Base-by-base conservation (phyloP, 495 filamentous ascomycete species). In the Podospora anserina region DNA sequence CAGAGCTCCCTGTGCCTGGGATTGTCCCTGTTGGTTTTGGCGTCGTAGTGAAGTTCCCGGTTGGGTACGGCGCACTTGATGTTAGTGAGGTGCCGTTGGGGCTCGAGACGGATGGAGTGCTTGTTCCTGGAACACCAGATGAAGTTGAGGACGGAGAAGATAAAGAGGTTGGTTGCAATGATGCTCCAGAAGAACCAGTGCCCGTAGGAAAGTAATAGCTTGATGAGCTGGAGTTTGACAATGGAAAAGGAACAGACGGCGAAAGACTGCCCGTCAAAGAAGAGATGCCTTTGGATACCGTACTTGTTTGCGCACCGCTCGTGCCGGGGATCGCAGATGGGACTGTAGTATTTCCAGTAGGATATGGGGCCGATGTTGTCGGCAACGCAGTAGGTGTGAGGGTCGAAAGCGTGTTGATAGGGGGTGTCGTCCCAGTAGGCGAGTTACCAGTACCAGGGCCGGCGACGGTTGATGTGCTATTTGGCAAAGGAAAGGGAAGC, bases 181-280 rank as follows among this genome's bases (percentile, higher is more conserved):
- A 2, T 18, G n/a, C 49, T 23, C n/a, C 61, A 26, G 61, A 63
- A 32, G 61, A 30, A 18, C 16, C 26, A 34, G 23, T 62, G 15
- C 60, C 30, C 5, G 60, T n/a, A 30, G 60, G 60, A 4, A n/a
- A 32, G 3, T 28, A n/a, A 19, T 63, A 34, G 60, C 30, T 62
- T 27, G 60, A 53, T 4, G n/a, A 23, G 20, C 61, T 63, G 16
- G 61, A 39, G 23, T 70, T 74, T 19, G 65, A 60, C 4, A 64
- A 26, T 58, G 66, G 72, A 57, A 61, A 68, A 34, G 70, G 70
- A 34, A 49, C 54, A 18, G 65, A 63, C 1, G 64, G 67, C 13
- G 63, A 57, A 49, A 49, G 39, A 49, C 9, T 49, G 13, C 6
- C 2, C 1, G 39, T 49, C 9, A 49, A 49, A 3, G 39, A 49